Conservation (phyloP, 2,329 filamentous ascomycete species). For the Hypoxylon sp. region DNA sequence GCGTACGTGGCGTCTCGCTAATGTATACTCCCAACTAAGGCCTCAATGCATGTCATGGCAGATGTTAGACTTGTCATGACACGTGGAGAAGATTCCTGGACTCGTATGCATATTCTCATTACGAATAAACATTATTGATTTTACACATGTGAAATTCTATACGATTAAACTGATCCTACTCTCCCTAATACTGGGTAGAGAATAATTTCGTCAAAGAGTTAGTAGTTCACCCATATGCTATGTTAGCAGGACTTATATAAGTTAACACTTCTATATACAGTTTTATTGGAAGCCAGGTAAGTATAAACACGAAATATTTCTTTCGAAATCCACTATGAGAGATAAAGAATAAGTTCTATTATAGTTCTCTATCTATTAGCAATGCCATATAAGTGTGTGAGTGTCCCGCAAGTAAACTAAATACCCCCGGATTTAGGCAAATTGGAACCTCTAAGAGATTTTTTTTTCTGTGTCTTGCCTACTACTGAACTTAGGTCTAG, state of each 20-base stretch:
- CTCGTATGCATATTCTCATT: neutral
- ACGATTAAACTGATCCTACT: neutral
- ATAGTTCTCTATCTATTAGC: neutral
- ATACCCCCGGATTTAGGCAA: neutral
- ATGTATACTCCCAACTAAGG: slow-evolving; percentile 22
- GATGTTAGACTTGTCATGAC: slow-evolving; percentile 1
- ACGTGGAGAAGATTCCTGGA: neutral
- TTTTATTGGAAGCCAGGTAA: neutral
- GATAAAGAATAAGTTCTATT: neutral
- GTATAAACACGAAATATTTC: neutral
- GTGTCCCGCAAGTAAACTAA: neutral
- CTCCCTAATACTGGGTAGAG: neutral
- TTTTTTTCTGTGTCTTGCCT: slow-evolving; percentile 11
- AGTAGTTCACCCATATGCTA: neutral
- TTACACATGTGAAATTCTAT: neutral
- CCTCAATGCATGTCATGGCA: slow-evolving; percentile 18
- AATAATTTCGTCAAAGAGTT: neutral
- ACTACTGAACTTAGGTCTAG: slow-evolving; percentile 20
- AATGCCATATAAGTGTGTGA: neutral
- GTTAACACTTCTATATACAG: neutral
- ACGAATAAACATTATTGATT: neutral
- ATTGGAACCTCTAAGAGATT: slow-evolving; percentile 1
- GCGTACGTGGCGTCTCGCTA: slow-evolving; percentile 32
- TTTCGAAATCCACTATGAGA: neutral
- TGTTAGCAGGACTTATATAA: neutral